Evolutionary conservation across 208 protist genomes (phyloP), one percentile per base, ranked within the genome.

Genomic region (Trypanosoma conorhini): DNA sequence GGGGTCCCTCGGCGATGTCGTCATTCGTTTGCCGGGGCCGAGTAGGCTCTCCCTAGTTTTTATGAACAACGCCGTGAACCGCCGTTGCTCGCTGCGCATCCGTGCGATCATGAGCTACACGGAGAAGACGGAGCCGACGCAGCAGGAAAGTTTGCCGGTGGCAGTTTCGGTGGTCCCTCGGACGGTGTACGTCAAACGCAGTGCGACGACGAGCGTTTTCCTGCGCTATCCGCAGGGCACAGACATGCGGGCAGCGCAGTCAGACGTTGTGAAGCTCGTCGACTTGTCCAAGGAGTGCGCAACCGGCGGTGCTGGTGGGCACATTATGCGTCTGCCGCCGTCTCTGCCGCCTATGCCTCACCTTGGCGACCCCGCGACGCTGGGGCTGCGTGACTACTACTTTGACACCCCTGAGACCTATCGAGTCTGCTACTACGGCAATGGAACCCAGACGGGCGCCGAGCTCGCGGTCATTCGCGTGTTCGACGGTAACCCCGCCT

Each of bases 401-500:
- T 81, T 92, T 57, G 62, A 77, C 48, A 48, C 72, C 17, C 74
- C 78, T 0, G 78, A 82, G 21, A 79, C 70, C 12, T 91, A 84
- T 68, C 72, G 77, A 4, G 44, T 95, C 55, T 95, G 89, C 76
- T 88, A 81, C 73, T 63, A 70, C n/a, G 3, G 17, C 19, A 30
- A 22, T 19, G 50, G 42, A 26, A 56, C 35, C 21, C 33, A 31
- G 3, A 19, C 46, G 17, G 30, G 50, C 63, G 26, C 67, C 24
- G 79, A 86, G 70, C 44, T 95, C 30, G 84, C 79, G 5, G 55
- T 83, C 31, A 40, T 95, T 61, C 84, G 77, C 4, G 80, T 80
- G n/a, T 95, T 86, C 67, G 77, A 73, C 0, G 80, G 81, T 22
- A 95, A 95, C 77, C 77, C 77, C 0, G 56, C 77, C 5, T 91